Conservation (phyloP, 495 filamentous ascomycete species). For the Talaromyces nanjingensis region DNA sequence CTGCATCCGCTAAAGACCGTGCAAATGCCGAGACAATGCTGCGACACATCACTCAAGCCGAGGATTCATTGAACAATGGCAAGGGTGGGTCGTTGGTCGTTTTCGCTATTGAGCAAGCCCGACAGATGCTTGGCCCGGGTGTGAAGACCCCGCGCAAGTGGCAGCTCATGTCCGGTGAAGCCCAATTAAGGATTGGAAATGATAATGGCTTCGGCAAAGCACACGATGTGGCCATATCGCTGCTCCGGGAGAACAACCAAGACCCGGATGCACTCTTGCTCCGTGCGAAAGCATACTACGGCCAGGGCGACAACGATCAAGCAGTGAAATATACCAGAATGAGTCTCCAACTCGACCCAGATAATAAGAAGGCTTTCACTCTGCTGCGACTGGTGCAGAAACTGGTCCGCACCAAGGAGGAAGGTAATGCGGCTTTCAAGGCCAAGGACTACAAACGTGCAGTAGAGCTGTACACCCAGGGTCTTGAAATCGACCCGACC, state of each 20-base stretch:
- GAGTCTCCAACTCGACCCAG: conserved; percentile 85
- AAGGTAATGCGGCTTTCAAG: conserved; percentile 88
- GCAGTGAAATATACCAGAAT: conserved; percentile 89
- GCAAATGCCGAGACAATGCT: conserved; percentile 75
- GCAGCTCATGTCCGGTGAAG: conserved; percentile 86
- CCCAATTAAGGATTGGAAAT: conserved; percentile 89
- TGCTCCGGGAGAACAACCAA: conserved; percentile 77
- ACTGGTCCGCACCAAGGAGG: conserved; percentile 87
- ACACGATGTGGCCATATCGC: conserved; percentile 80
- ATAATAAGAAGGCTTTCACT: conserved; percentile 77
- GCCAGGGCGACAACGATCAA: conserved; percentile 89
- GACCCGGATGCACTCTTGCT: conserved; percentile 93
- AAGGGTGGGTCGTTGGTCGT: conserved; percentile 81
- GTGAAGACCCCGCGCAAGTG: conserved; percentile 82
- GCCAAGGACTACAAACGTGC: conserved; percentile 69
- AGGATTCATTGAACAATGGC: conserved; percentile 63
- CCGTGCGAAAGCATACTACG: conserved; percentile 80
- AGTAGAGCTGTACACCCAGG: conserved; percentile 74
- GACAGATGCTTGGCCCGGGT: conserved; percentile 62
- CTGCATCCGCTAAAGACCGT: conserved; percentile 76
- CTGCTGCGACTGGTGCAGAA: conserved; percentile 81
- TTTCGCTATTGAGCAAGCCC: conserved; percentile 85
- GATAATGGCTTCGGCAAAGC: conserved; percentile 83
- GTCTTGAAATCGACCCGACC: conserved; percentile 76
- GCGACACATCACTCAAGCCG: conserved; percentile 71